A percentile compares a stretch with the other conserved stretches of the same genome.
These are phyloP conservation scores for Komagataella mondaviorum DNA, from an alignment of 805 yeast species.

Conservation along the genomic window DNA sequence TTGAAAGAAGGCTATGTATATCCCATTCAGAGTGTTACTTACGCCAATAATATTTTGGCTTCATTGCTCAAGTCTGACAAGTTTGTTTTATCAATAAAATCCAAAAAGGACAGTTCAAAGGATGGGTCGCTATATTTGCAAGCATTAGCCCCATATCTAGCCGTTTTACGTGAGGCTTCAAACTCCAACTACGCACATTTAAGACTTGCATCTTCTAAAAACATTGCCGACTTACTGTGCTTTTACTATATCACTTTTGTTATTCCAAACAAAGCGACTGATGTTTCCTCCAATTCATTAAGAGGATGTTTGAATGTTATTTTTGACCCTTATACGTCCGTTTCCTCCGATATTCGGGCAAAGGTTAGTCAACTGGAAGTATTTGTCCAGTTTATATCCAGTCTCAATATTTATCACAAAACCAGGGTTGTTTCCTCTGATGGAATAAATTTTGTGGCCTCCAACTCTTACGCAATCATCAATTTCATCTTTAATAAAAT, in stretches of 20 bases:
- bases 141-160: background rate
- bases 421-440: slow-evolving; percentile 13
- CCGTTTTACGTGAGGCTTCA: slow-evolving; percentile 1
- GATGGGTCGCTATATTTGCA: background rate
- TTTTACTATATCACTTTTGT: slow-evolving; percentile 18
- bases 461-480: slow-evolving; percentile 4
- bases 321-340: slow-evolving; percentile 6
- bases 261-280: slow-evolving; percentile 7
- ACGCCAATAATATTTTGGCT: slow-evolving; percentile 14
- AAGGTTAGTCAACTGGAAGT: slow-evolving; percentile 16
- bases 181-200: slow-evolving; percentile 15
- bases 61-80: slow-evolving; percentile 19
- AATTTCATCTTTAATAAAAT: slow-evolving; percentile 4
- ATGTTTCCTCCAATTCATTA: slow-evolving; percentile 3
- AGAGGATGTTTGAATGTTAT: slow-evolving; percentile 9
- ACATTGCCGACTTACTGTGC: slow-evolving; percentile 17
- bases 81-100: slow-evolving; percentile 5
- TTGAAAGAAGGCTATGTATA: slow-evolving; percentile 11
- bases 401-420: slow-evolving; percentile 16
- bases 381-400: slow-evolving; percentile 15
- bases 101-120: background rate
- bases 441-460: slow-evolving; percentile 17
- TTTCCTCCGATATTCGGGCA: slow-evolving; percentile 5
- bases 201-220: slow-evolving; percentile 15
- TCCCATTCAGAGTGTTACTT: slow-evolving; percentile 16